Percentiles rank a stretch among this genome's conserved stretches.
phyloP scores from a whole-genome alignment of 2,329 filamentous ascomycete genomes.

The Neopestalotiopsis sp. region DNA sequence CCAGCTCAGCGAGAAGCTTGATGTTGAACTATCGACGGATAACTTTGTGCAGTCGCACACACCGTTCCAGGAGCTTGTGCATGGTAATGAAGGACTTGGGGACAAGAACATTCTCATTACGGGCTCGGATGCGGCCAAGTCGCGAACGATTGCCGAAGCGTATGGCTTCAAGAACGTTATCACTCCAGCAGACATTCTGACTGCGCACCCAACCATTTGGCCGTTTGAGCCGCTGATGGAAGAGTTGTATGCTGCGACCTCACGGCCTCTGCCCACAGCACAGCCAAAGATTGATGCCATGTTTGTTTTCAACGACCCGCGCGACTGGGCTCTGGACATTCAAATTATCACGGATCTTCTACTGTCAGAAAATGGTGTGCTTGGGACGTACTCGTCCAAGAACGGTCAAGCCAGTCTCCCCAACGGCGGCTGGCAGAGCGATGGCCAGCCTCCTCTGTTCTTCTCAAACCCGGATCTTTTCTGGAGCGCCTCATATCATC shows the following conservation, averaged over 20 bases:
- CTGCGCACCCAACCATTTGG: conserved; percentile 76
- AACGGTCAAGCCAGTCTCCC: conserved; percentile 71
- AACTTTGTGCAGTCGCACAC: conserved; percentile 92
- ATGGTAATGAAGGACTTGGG: conserved; percentile 57
- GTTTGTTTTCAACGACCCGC: conserved; percentile 93
- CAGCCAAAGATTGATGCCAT: conserved; percentile 82
- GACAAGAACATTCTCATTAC: conserved; percentile 77
- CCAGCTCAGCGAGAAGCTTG: conserved; percentile 71
- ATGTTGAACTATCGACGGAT: conserved; percentile 66
- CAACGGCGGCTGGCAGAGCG: conserved; percentile 81
- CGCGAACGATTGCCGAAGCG: conserved; percentile 74
- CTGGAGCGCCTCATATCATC: conserved; percentile 85
- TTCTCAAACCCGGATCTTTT: conserved; percentile 91
- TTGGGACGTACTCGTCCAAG: conserved; percentile 79
- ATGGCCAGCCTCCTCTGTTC: conserved; percentile 80
- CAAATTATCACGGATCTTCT: conserved; percentile 86
- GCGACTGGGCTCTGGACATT: conserved; percentile 92
- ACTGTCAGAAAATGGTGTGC: conserved; percentile 75
- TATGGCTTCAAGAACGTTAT: conserved; percentile 85
- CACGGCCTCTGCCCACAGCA: conserved; percentile 61
- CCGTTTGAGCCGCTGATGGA: conserved; percentile 77
- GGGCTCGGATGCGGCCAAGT: conserved; percentile 71
- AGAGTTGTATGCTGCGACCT: conserved; percentile 63
- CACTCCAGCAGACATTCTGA: conserved; percentile 83
- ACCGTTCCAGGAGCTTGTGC: conserved; percentile 76